Percentiles rank a stretch among this genome's conserved stretches.
Evolutionary conservation across 805 yeast genomes (phyloP).

Genomic region (Teunomyces funiuensis): DNA sequence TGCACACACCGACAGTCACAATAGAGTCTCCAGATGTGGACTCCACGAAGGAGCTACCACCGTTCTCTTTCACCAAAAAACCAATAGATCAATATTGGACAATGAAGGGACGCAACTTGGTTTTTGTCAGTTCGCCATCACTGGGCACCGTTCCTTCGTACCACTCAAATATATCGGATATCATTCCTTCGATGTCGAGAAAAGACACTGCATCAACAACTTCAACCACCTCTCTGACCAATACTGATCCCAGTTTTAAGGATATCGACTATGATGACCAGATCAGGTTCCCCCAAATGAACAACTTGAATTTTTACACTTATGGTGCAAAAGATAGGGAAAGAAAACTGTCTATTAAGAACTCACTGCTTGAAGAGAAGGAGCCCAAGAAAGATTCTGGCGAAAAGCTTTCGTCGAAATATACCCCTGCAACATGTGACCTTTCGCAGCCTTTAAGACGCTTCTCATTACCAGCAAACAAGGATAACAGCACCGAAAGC

Average conservation of each 20-base stretch:
- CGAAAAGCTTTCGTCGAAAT: slow-evolving; percentile 14
- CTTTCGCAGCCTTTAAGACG: slow-evolving; percentile 39
- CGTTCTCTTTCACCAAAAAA: slow-evolving; percentile 33
- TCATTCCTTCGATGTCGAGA: slow-evolving; percentile 16
- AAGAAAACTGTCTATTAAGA: neutral
- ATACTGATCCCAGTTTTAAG: neutral
- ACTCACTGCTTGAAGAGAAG: too few species aligned
- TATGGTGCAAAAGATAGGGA: slow-evolving; percentile 9
- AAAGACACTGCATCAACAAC: slow-evolving; percentile 4
- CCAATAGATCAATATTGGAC: slow-evolving; percentile 19
- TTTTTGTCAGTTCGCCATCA: neutral
- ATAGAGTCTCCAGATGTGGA: neutral
- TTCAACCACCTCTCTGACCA: neutral
- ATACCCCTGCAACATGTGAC: slow-evolving; percentile 50
- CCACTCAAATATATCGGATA: slow-evolving; percentile 29
- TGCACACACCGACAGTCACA: neutral
- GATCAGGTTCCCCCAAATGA: slow-evolving; percentile 56
- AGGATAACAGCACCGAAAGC: slow-evolving; percentile 1
- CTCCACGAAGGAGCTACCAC: slow-evolving; percentile 15
- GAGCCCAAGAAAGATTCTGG: neutral
- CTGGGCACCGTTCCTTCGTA: slow-evolving; percentile 8
- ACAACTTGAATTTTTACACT: slow-evolving; percentile 30
- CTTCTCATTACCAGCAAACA: slow-evolving; percentile 24
- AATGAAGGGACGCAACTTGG: slow-evolving; percentile 1
- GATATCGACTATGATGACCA: slow-evolving; percentile 50